Evolutionary conservation across 306 rosid species (phyloP).

Genomic region (Phaseolus lunatus): DNA sequence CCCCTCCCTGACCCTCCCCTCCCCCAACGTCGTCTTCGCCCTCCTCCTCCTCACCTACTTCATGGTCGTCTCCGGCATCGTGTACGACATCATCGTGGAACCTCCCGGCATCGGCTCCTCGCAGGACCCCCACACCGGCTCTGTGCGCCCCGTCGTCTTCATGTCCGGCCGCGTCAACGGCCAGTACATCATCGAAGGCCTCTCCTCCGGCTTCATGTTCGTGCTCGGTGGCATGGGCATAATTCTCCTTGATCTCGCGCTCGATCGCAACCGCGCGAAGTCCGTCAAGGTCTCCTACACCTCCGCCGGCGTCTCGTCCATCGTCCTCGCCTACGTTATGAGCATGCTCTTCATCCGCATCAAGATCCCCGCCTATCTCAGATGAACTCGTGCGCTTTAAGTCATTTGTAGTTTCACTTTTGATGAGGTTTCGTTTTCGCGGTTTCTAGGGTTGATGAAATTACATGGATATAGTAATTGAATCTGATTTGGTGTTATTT

Average conservation of each 20-base stretch:
- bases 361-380: slow-evolving; percentile 92
- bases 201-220: slow-evolving; percentile 94
- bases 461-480: slow-evolving; percentile 19
- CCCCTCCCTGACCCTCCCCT: slow-evolving; percentile 48
- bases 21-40: slow-evolving; percentile 51
- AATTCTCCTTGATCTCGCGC: slow-evolving; percentile 78
- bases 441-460: slow-evolving; percentile 34
- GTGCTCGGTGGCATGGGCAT: slow-evolving; percentile 86
- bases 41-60: slow-evolving; percentile 92
- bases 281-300: slow-evolving; percentile 84
- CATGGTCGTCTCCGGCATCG: slow-evolving; percentile 95
- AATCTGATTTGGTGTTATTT: slow-evolving; percentile 27
- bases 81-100: slow-evolving; percentile 94
- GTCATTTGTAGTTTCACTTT: slow-evolving; percentile 14
- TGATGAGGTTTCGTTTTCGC: slow-evolving; percentile 13
- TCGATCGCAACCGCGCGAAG: slow-evolving; percentile 80
- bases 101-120: slow-evolving; percentile 94
- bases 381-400: slow-evolving; percentile 41
- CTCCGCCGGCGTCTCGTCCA: slow-evolving; percentile 71
- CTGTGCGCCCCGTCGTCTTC: slow-evolving; percentile 90
- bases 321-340: slow-evolving; percentile 79
- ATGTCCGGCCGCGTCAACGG: slow-evolving; percentile 88
- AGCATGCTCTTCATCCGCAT: slow-evolving; percentile 94
- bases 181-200: slow-evolving; percentile 92
- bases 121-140: slow-evolving; percentile 84